Percentiles rank a stretch among this genome's conserved stretches.
Conservation (phyloP, 139 green algal genomes). For the Chlamydomonas schloesseri region DNA sequence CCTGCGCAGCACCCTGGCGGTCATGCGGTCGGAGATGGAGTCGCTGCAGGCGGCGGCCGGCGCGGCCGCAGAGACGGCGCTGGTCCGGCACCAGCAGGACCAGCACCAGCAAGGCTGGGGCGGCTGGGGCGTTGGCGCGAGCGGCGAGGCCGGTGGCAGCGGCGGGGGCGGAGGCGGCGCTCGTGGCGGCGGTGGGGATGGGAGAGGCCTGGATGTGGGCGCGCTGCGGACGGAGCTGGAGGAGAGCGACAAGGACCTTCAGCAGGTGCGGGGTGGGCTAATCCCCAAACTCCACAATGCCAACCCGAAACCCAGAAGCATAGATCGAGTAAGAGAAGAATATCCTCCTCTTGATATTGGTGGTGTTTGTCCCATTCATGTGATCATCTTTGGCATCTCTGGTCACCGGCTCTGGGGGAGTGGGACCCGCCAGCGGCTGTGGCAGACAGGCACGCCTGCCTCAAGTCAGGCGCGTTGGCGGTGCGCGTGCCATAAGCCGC, state of each 20-base stretch:
- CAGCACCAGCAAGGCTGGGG: not conserved
- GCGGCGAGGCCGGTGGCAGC: not conserved
- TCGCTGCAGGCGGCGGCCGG: slow-evolving; percentile 56
- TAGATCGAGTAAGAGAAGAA: no score
- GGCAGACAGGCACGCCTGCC: no score
- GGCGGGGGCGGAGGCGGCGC: not conserved
- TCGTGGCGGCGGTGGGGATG: slow-evolving; percentile 39
- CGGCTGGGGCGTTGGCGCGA: not conserved
- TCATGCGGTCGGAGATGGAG: slow-evolving; percentile 78
- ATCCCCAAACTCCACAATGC: no score
- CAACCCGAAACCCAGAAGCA: no score
- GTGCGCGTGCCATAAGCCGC: no score
- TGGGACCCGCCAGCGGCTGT: no score
- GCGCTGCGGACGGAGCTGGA: slow-evolving; percentile 50
- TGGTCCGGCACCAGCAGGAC: not conserved
- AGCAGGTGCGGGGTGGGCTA: no score
- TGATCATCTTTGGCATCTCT: no score
- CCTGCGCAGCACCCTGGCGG: slow-evolving; percentile 63
- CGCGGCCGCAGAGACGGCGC: slow-evolving; percentile 8
- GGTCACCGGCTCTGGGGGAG: no score
- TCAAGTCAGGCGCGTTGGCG: no score
- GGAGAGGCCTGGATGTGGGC: not conserved
- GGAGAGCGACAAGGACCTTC: slow-evolving; percentile 64
- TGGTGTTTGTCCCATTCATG: no score
- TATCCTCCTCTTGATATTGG: no score